Evolutionary conservation across 2,329 filamentous ascomycete genomes (phyloP).

Genomic region (Phialophora expanda): DNA sequence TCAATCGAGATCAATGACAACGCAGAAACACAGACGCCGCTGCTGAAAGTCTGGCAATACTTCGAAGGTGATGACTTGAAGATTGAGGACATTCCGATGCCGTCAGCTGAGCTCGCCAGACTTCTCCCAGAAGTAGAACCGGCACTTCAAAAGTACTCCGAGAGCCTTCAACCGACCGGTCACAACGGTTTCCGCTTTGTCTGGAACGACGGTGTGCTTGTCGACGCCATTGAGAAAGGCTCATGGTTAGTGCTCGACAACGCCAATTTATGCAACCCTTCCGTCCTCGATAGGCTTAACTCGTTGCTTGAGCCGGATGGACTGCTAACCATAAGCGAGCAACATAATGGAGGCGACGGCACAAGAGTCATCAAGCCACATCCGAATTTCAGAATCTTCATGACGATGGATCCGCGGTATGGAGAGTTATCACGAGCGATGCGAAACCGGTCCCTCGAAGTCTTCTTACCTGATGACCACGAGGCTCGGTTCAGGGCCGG

Average conservation of each 20-base stretch:
- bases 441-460: constrained; percentile 91
- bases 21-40: not conserved
- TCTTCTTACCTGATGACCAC: constrained; percentile 68
- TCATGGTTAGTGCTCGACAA: constrained; percentile 96
- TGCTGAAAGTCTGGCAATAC: constrained; percentile 19
- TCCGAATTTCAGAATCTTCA: constrained; percentile 84
- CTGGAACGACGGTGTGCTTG: constrained; percentile 92
- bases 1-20: not conserved
- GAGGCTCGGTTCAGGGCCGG: constrained; percentile 25
- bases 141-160: constrained; percentile 11
- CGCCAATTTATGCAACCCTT: constrained; percentile 93
- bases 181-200: constrained; percentile 64
- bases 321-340: constrained; percentile 87
- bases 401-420: constrained; percentile 89
- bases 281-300: constrained; percentile 91
- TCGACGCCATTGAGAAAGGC: constrained; percentile 82
- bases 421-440: constrained; percentile 95
- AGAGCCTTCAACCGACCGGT: constrained; percentile 2
- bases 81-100: constrained; percentile 4
- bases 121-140: constrained; percentile 12
- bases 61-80: constrained; percentile 13
- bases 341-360: constrained; percentile 76
- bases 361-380: constrained; percentile 81
- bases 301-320: constrained; percentile 92
- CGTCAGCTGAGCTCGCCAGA: not conserved